Base-by-base conservation (phyloP, 768 basidiomycete genomes). In the Astraeus odoratus region DNA sequence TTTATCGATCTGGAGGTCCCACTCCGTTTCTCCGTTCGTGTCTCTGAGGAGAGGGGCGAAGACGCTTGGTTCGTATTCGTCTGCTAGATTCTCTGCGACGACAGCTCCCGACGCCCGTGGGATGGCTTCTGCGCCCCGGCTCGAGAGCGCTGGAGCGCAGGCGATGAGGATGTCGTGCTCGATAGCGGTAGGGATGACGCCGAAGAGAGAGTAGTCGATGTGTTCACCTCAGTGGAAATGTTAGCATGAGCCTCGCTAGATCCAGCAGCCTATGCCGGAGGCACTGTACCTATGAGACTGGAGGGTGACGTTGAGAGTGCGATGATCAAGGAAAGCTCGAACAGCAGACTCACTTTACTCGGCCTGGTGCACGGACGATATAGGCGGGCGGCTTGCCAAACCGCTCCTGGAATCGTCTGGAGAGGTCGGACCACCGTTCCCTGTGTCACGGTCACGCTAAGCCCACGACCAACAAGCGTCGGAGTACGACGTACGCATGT, bases 91-190 rank as follows among this genome's bases (percentile, higher is more conserved):
- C 51, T 82, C 76, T 0, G 76, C 81, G 38, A 76, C 57, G 9
- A 86, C 83, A 33, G 69, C 69, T 27, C 83, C 81, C 2, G 75
- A 70, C n/a, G n/a, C n/a, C 0, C 59, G 36, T 44, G 67, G 57
- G 7, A 53, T 12, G 4, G 30, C n/a, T 4, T 31, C 5, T n/a
- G 4, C 30, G n/a, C n/a, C 30, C n/a, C 12, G 30, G 30, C 30
- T 13, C n/a, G 27, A 29, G 13, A 29, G 8, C 23, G 49, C 22
- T 47, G 73, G 73, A 25, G 74, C 79, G 63, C 76, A 81, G 0
- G 89, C 88, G 44, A 92, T 83, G 42, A 92, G 70, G 52, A 91
- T 82, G 60, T 91, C 91, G 42, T 78, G 78, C 51, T 90, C 89
- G 30, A 92, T 75, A 0, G 89, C 90, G n/a, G 83, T 75, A 13